phyloP scores from a whole-genome alignment of 2,329 filamentous ascomycete genomes.

The Cladophialophora yegresii region DNA sequence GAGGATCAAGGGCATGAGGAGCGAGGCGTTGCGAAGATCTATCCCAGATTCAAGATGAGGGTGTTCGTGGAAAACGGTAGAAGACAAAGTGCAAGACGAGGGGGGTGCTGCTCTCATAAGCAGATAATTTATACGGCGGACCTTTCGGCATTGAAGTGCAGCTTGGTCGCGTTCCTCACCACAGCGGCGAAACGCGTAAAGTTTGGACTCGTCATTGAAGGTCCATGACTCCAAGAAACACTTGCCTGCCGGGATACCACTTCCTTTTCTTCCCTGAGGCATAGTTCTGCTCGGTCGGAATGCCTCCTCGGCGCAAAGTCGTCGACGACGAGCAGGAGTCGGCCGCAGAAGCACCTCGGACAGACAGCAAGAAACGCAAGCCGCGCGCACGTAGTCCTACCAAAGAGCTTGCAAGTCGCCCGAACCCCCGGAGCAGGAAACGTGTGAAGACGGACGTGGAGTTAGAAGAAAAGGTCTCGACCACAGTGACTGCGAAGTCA shows the following conservation, averaged over 20 bases:
- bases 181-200: not conserved
- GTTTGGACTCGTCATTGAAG: not conserved
- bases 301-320: slow-evolving; percentile 20
- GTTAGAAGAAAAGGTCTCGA: slow-evolving; percentile 6
- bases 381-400: not conserved
- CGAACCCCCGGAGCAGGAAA: slow-evolving; percentile 7
- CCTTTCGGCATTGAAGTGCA: not conserved
- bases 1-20: not conserved
- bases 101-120: not conserved
- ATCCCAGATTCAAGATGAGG: not conserved
- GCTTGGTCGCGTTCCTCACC: not conserved
- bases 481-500: not conserved
- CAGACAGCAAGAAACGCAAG: slow-evolving; percentile 22
- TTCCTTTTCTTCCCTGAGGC: not conserved
- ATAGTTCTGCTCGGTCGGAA: not conserved
- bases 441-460: slow-evolving; percentile 3
- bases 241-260: not conserved
- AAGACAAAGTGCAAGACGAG: not conserved
- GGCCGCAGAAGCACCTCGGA: not conserved
- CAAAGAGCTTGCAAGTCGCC: not conserved
- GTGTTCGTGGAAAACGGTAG: not conserved
- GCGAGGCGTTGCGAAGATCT: not conserved
- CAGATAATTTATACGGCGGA: not conserved
- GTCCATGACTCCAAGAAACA: not conserved
- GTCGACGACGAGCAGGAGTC: not conserved